Percentiles rank a stretch among this genome's conserved stretches.
Conservation (phyloP, 441 rosid species). For the Pelargonium citronellum region DNA sequence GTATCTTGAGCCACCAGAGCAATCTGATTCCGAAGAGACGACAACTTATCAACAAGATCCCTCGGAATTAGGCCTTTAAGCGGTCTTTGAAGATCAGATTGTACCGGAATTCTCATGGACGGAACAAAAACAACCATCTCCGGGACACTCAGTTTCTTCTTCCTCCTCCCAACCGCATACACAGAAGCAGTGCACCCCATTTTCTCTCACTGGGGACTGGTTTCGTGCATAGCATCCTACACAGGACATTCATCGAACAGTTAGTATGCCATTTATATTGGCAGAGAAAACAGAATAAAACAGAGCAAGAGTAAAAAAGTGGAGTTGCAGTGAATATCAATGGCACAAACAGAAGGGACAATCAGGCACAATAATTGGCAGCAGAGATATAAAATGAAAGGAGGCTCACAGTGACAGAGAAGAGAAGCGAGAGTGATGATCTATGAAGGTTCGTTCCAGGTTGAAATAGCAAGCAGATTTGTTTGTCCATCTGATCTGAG, state of each 20-base stretch:
- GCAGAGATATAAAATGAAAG: neutral
- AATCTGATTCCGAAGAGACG: constrained; percentile 59
- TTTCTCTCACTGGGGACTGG: constrained; percentile 19
- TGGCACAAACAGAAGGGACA: neutral
- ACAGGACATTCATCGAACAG: constrained; percentile 17
- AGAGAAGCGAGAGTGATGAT: neutral
- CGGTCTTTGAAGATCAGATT: constrained; percentile 53
- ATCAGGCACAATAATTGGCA: neutral
- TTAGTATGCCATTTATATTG: neutral
- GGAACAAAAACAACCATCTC: constrained; percentile 67
- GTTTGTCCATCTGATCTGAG: constrained; percentile 12
- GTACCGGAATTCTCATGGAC: constrained; percentile 50
- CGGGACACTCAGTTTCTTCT: constrained; percentile 45
- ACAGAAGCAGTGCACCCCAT: constrained; percentile 88
- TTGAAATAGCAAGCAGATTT: constrained; percentile 14
- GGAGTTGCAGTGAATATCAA: neutral
- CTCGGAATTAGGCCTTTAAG: constrained; percentile 54
- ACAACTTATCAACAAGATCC: constrained; percentile 40
- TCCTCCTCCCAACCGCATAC: constrained; percentile 39
- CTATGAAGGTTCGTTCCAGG: constrained; percentile 30
- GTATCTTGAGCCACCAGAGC: constrained; percentile 61
- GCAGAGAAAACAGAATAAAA: constrained; percentile 7
- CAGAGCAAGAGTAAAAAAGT: neutral
- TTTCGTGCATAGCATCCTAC: constrained; percentile 34
- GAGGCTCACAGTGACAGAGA: too few species aligned